Conservation (phyloP, 306 rosid genomes). For the Lotus japonicus region DNA sequence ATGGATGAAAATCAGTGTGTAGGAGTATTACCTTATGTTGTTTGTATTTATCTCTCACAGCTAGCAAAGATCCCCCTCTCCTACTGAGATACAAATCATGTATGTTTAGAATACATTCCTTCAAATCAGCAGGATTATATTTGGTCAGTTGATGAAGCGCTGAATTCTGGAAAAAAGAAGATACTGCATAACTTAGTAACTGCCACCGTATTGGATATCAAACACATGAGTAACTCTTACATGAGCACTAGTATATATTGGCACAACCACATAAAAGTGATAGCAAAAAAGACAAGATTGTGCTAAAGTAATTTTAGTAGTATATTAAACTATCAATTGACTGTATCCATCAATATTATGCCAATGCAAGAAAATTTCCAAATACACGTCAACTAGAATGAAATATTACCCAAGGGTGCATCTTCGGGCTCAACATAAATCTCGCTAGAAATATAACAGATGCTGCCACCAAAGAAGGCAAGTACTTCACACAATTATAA, state of each 20-base stretch:
- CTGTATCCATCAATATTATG: too few relatives aligned
- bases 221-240: background rate
- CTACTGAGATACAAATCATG: slow-evolving; percentile 73
- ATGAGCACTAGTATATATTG: too few relatives aligned
- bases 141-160: slow-evolving; percentile 41
- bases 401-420: slow-evolving; percentile 72
- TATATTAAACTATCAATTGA: too few relatives aligned
- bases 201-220: background rate
- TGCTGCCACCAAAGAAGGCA: slow-evolving; percentile 89
- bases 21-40: slow-evolving; percentile 58
- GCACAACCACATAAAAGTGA: too few relatives aligned
- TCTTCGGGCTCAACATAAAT: slow-evolving; percentile 49
- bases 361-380: too few relatives aligned
- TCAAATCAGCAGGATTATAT: slow-evolving; percentile 56
- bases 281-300: too few relatives aligned
- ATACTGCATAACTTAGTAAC: background rate
- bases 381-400: background rate
- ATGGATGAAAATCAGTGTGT: background rate
- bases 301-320: too few relatives aligned
- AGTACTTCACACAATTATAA: slow-evolving; percentile 55
- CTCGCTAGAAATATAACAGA: slow-evolving; percentile 68
- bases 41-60: slow-evolving; percentile 78
- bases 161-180: slow-evolving; percentile 32
- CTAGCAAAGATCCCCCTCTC: slow-evolving; percentile 55
- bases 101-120: slow-evolving; percentile 50